Base-by-base conservation (phyloP, 306 rosid species). In the Dryas alaskensis region DNA sequence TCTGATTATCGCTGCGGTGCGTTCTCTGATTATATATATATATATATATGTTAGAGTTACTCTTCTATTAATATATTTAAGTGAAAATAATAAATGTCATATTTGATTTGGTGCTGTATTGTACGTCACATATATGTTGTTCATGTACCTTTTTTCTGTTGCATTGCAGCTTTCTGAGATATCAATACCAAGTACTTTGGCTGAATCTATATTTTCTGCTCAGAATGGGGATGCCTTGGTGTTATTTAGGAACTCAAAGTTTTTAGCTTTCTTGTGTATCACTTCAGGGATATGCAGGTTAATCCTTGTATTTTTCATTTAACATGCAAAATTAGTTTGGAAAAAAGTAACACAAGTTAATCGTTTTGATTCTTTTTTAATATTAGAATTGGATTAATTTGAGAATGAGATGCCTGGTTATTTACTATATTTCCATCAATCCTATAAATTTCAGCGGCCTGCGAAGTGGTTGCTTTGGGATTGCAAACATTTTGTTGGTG, bases 281-380 rank as follows among this genome's bases (percentile, higher is more conserved):
- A 81, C 83, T 48, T 92, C 97, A 7, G 97, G 89, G 61, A 85
- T 89, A 67, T 89, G 88, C 91, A 89, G 92, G 96, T 92, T 42
- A 49, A 69, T 46, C 83, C 73, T 76, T 61, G 4, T 72, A 50
- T 40, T 62, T 45, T 19, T 3, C 5, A 3, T 58, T 7, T 60
- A 4, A 42, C 44, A 31, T 57, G 25, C 39, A 58, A 57, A 49
- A 50, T 58, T 45, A 37, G 46, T 5, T 45, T 45, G 37, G 3
- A 31, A 31, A 31, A 31, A 31, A 45, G 9, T 45, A 5, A 5
- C 1, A 45, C 48, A 45, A 45, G 48, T 45, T 5, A 5, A 45
- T 45, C 3, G 9, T 8, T 45, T 45, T 31, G 37, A 45, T 59
- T 4, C 42, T 0, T 10, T 59, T 42, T 31, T 59, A 0, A 42